Conservation (phyloP, 108 stramenopile genomes). For the Schizochytrium sp. region DNA sequence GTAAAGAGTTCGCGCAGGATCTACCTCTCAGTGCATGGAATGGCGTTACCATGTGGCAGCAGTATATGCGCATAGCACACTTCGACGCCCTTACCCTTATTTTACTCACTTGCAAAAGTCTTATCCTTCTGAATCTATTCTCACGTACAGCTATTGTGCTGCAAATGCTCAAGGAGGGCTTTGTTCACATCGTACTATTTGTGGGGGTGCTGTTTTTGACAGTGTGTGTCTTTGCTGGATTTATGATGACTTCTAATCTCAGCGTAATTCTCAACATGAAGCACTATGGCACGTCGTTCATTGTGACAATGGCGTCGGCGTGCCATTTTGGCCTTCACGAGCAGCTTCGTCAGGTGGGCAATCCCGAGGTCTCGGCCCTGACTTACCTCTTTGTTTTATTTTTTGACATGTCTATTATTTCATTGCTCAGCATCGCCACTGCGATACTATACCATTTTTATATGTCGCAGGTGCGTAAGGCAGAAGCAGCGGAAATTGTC, state of each 20-base stretch:
- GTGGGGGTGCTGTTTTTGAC: not conserved
- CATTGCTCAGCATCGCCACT: not conserved
- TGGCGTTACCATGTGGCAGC: not conserved
- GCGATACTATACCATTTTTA: not conserved
- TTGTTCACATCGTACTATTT: not conserved
- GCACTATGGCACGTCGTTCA: not conserved
- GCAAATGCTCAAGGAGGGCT: not conserved
- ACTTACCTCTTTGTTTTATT: not conserved
- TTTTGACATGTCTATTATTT: not conserved
- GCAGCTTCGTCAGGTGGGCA: not conserved
- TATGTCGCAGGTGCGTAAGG: not conserved
- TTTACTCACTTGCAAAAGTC: not conserved
- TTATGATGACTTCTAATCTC: not conserved
- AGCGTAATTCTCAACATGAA: not conserved
- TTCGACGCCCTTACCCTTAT: conserved; percentile 6
- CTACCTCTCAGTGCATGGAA: not conserved
- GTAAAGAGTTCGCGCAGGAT: not conserved
- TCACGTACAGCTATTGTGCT: not conserved
- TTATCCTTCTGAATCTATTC: not conserved
- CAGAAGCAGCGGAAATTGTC: too few relatives aligned
- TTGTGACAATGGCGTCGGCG: not conserved
- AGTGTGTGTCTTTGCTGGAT: not conserved
- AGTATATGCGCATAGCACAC: not conserved
- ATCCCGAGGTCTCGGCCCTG: not conserved
- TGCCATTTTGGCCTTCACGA: not conserved